Conservation (phyloP, 169 alveolate genomes). For the Eimeria necatrix region DNA sequence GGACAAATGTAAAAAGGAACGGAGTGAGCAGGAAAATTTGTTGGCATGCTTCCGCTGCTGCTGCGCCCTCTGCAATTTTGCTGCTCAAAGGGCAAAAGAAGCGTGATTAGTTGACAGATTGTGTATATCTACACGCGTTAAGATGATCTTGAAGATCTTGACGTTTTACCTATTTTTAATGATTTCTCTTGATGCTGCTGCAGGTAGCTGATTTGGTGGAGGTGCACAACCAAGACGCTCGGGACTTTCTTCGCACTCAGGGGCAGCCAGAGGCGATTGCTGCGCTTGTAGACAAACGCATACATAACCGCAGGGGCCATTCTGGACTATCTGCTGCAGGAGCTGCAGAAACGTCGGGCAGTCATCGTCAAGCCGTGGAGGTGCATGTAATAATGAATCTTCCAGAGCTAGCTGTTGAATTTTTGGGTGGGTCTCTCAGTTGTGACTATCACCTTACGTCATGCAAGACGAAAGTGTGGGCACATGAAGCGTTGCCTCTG, state of each 20-base stretch:
- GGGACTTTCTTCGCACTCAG: slow-evolving; percentile 53
- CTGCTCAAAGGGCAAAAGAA: neutral
- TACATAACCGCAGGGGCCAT: neutral
- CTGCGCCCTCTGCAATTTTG: neutral
- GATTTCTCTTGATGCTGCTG: neutral
- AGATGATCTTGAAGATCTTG: no score
- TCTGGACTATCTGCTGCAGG: neutral
- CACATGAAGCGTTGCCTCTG: no score
- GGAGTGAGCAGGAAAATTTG: slow-evolving; percentile 82
- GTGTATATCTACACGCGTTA: no score
- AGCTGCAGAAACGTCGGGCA: neutral
- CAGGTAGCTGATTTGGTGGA: slow-evolving; percentile 57
- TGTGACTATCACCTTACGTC: no score
- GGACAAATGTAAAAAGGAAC: slow-evolving; percentile 88
- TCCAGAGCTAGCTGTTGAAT: slow-evolving; percentile 93
- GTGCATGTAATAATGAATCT: slow-evolving; percentile 94
- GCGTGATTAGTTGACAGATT: no score
- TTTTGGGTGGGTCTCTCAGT: slow-evolving; percentile 86
- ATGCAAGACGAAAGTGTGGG: no score
- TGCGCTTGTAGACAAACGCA: slow-evolving; percentile 54
- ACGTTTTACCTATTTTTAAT: no score
- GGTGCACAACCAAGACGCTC: slow-evolving; percentile 70
- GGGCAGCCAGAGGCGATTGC: slow-evolving; percentile 59
- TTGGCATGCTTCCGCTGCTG: neutral
- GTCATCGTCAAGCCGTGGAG: slow-evolving; percentile 80